Evolutionary conservation across 192 early-diverging fungal species (phyloP), one percentile per base, ranked within the genome.

Genomic region (Powellomyces hirtus): DNA sequence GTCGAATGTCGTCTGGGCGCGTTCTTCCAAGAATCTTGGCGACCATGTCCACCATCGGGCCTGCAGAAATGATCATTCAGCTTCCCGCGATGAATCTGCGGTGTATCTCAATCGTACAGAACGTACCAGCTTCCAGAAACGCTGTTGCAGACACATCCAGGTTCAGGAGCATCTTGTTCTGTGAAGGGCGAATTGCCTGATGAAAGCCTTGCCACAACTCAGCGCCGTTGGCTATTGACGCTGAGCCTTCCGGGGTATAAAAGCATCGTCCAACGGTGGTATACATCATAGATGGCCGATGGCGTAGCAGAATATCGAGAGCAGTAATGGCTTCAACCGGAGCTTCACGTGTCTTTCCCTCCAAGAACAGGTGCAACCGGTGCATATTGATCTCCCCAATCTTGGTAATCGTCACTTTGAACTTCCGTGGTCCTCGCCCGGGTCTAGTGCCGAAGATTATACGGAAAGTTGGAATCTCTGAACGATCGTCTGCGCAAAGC

Each of bases 161-260:
- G 58, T 86, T 86, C 59, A 86, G 70, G 30, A 86, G 59, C 70
- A 86, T 70, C 58, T 77, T 78, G 74, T 91, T 87, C 24, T 69
- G 52, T 13, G 89, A 80, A 3, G 94, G 93, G 13, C 91, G 84
- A 34, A 94, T 84, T n/a, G 89, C 89, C 57, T 95, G 93, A 63
- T 94, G 95, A 70, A 91, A 94, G 10, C 96, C 96, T 68, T 89
- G 88, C 95, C 95, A 95, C 11, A 94, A 86, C 81, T 95, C 91
- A 26, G 89, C 83, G 24, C 95, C 93, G 49, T 93, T 89, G 6
- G 84, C 79, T 42, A 86, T 81, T 10, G 68, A 24, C 29, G 76
- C 75, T 11, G 79, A 66, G 16, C 80, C 22, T 57, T 83, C 79
- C 22, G 89, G 87, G 0, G 92, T 97, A 67, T 91, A 97, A 77